Evolutionary conservation across 192 early-diverging fungal genomes (phyloP).

Genomic region (Backusella mclennaniae): DNA sequence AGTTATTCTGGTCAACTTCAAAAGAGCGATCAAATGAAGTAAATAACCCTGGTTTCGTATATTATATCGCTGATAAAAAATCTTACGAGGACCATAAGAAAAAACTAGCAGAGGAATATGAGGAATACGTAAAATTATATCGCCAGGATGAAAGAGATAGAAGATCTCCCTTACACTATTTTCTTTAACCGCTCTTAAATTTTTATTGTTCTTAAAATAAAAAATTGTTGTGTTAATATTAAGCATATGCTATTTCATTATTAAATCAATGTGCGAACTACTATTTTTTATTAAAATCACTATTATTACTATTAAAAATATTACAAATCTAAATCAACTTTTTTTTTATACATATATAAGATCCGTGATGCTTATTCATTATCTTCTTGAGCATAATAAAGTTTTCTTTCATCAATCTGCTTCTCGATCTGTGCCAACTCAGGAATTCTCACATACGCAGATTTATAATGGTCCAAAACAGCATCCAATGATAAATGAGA

Average conservation of each 20-base stretch:
- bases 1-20: not conserved
- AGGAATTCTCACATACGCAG: slow-evolving; percentile 47
- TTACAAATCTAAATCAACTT: not conserved
- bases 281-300: not conserved
- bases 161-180: too few species aligned
- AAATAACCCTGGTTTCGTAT: slow-evolving; percentile 9
- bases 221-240: too few species aligned
- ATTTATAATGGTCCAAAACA: slow-evolving; percentile 58
- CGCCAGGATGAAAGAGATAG: too few species aligned
- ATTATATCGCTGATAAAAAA: not conserved
- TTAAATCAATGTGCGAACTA: not conserved
- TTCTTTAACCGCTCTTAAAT: too few species aligned
- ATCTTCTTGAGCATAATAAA: slow-evolving; percentile 39
- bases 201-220: too few species aligned
- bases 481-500: slow-evolving; percentile 80
- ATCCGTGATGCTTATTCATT: not conserved
- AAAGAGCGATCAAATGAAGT: not conserved
- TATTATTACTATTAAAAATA: not conserved
- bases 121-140: not conserved
- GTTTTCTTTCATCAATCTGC: slow-evolving; percentile 30
- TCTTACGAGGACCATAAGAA: not conserved
- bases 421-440: slow-evolving; percentile 29
- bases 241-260: not conserved
- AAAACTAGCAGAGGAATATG: not conserved
- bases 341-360: not conserved